Base-by-base conservation (phyloP, 2,329 filamentous ascomycete genomes). In the Claviceps sp. region DNA sequence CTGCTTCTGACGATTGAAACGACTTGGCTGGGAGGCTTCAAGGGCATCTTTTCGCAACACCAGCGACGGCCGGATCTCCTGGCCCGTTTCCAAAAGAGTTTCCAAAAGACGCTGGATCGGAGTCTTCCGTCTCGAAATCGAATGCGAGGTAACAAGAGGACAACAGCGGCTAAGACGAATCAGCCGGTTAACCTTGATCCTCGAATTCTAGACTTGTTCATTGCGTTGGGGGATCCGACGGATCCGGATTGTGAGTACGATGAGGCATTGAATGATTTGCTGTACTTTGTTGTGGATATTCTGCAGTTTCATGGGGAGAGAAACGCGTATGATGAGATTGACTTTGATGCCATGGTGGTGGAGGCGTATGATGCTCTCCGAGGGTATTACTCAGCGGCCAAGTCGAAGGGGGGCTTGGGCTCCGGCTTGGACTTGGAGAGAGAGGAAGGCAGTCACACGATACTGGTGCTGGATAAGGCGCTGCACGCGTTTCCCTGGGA, bases 261-360 rank as follows among this genome's bases (percentile, higher is more conserved):
- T 56, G 91, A 97, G 61, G 81, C 85, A 0, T 71, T 98, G n/a
- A 89, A 85, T 58, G 93, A 98, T 64, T 72, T 98, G 30, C 77
- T 98, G 3, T 97, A 96, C 69, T 97, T 97, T 64, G 87, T 97
- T 1, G 84, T 98, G 5, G 93, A 98, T 61, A 90, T 97, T 50
- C 74, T 98, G 2, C 93, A 97, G 64, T 97, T 98, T 67, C 88
- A 95, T 59, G 93, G 93, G 16, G 94, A 98, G 69, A 80, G 83
- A 47, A 98, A 97, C 63, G 93, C 94, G 0, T 96, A 96, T 67
- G 93, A 98, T 60, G 93, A 98, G 69, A 87, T 98, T 56, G 91
- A 97, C 66, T 95, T 97, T 63, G 93, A 98, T 57, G 72, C 77
- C 58, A 94, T 98, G 80, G 82, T 90, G 5, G 77, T 97, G 41